Evolutionary conservation across 176 grass and related monocot genomes (phyloP).

Genomic region (Oryza brachyantha): DNA sequence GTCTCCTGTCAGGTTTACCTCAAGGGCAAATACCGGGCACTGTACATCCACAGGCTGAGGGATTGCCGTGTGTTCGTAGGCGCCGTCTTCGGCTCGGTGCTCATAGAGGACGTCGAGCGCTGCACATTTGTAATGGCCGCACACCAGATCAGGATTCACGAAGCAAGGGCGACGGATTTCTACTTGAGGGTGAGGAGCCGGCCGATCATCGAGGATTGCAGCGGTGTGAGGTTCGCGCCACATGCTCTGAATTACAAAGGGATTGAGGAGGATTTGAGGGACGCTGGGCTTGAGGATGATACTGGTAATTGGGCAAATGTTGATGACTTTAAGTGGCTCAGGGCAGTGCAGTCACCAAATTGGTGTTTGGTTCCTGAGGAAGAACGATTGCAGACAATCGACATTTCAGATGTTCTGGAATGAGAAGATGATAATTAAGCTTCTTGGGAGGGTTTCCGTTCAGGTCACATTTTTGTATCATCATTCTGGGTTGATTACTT

Average conservation of each 20-base stretch:
- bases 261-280: slow-evolving; percentile 65
- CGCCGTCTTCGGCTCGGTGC: slow-evolving; percentile 69
- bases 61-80: slow-evolving; percentile 70
- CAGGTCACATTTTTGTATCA: background rate
- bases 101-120: slow-evolving; percentile 66
- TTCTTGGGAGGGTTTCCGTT: background rate
- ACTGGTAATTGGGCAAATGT: slow-evolving; percentile 81
- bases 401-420: slow-evolving; percentile 52
- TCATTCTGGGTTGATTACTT: background rate
- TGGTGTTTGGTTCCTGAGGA: slow-evolving; percentile 73
- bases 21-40: slow-evolving; percentile 66
- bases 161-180: slow-evolving; percentile 66
- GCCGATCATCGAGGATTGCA: slow-evolving; percentile 86
- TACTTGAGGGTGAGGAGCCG: slow-evolving; percentile 79
- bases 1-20: slow-evolving; percentile 66
- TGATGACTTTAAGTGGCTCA: slow-evolving; percentile 96
- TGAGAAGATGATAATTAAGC: slow-evolving; percentile 21
- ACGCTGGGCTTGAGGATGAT: slow-evolving; percentile 61
- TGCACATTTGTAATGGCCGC: slow-evolving; percentile 73
- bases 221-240: slow-evolving; percentile 74
- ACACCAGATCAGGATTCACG: slow-evolving; percentile 89
- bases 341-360: slow-evolving; percentile 80
- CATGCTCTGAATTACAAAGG: slow-evolving; percentile 61
- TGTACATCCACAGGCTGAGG: slow-evolving; percentile 63
- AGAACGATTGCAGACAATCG: slow-evolving; percentile 38